phyloP scores from a whole-genome alignment of 306 rosid species.

The Quillaja saponaria region DNA sequence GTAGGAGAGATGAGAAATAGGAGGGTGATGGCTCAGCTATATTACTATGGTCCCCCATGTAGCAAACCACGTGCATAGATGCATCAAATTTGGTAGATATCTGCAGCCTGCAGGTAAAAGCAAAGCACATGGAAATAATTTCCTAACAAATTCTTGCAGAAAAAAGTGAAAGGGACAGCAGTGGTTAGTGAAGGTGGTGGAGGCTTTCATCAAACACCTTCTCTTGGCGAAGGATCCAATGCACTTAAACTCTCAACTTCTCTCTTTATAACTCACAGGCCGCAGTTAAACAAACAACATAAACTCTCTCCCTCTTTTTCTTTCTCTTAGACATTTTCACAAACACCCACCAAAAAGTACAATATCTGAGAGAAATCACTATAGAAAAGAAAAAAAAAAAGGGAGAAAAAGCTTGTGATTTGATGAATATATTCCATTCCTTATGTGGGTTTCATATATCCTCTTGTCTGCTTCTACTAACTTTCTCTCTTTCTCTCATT shows the following conservation, averaged over 20 bases:
- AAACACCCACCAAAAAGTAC: slow-evolving; percentile 39
- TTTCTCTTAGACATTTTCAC: not conserved
- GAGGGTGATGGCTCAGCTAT: not conserved
- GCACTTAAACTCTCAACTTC: slow-evolving; percentile 31
- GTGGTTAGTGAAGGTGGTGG: slow-evolving; percentile 11
- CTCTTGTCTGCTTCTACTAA: slow-evolving; percentile 1
- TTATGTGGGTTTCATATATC: slow-evolving; percentile 31
- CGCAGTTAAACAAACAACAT: not conserved
- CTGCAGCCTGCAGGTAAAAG: slow-evolving; percentile 23
- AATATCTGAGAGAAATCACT: slow-evolving; percentile 25
- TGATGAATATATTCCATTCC: slow-evolving; percentile 25
- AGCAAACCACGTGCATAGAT: slow-evolving; percentile 59
- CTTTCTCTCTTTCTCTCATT: slow-evolving; percentile 5
- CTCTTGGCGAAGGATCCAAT: slow-evolving; percentile 50
- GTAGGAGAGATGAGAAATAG: slow-evolving; percentile 23
- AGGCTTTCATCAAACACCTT: slow-evolving; percentile 8
- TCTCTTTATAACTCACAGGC: slow-evolving; percentile 3
- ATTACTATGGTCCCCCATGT: slow-evolving; percentile 40
- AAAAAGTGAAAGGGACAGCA: not conserved
- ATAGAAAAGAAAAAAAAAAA: slow-evolving; percentile 9
- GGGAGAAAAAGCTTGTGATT: slow-evolving; percentile 18
- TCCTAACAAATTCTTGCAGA: not conserved
- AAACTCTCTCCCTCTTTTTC: slow-evolving; percentile 17
- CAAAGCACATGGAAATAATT: slow-evolving; percentile 1
- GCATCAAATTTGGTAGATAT: slow-evolving; percentile 50